phyloP scores from a whole-genome alignment of 2,329 filamentous ascomycete genomes.

The Emergomyces africanus region DNA sequence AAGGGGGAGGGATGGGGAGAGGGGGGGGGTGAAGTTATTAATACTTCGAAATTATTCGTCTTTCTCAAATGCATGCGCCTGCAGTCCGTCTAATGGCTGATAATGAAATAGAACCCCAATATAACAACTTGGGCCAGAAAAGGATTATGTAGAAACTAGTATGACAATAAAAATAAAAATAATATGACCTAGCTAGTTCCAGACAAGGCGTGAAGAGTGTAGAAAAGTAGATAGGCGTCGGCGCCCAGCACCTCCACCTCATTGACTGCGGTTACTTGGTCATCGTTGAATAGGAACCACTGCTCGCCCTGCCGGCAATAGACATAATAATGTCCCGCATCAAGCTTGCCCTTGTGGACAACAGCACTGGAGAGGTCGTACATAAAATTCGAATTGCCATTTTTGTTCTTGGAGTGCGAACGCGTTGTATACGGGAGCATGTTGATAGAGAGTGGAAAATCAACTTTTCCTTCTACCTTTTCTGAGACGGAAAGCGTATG shows the following conservation, averaged over 20 bases:
- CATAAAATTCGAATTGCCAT: conserved; percentile 44
- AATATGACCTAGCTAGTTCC: neutral
- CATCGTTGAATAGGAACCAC: conserved; percentile 96
- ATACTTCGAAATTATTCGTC: no score
- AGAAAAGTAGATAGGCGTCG: conserved; percentile 85
- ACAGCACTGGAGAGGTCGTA: conserved; percentile 86
- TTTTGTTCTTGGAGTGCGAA: conserved; percentile 24
- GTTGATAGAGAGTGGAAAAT: conserved; percentile 76
- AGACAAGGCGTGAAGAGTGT: conserved; percentile 35
- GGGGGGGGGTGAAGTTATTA: no score
- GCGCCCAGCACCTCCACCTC: conserved; percentile 75
- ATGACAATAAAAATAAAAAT: neutral
- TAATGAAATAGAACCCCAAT: neutral
- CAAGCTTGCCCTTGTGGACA: conserved; percentile 84
- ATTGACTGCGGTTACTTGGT: conserved; percentile 72
- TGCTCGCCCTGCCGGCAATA: conserved; percentile 73
- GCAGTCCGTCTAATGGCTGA: neutral
- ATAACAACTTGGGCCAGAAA: neutral
- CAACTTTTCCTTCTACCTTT: conserved; percentile 78
- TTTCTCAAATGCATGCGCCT: neutral
- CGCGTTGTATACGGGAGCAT: conserved; percentile 80
- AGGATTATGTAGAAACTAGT: neutral
- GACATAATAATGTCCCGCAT: conserved; percentile 85
- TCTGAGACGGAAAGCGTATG: conserved; percentile 61
- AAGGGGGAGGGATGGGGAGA: no score